A percentile compares a stretch with the other conserved stretches of the same genome.
phyloP scores from a whole-genome alignment of 75 land plant species.

The Selaginella moellendorffii region DNA sequence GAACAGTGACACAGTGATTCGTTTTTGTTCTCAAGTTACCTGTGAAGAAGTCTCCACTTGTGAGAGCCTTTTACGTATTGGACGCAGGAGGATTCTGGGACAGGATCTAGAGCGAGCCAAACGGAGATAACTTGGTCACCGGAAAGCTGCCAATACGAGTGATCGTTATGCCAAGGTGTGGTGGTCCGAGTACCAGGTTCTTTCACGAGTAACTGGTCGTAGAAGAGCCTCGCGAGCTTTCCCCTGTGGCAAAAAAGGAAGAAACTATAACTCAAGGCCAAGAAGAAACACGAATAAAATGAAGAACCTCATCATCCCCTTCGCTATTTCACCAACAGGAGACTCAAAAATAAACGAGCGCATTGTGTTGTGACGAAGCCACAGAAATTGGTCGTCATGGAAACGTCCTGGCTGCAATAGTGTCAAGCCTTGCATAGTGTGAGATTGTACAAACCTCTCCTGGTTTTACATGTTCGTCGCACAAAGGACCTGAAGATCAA shows the following conservation, averaged over 20 bases:
- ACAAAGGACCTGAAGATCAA: constrained; percentile 16
- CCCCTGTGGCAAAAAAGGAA: background rate
- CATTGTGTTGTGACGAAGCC: constrained; percentile 22
- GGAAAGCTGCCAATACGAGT: constrained; percentile 18
- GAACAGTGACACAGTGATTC: background rate
- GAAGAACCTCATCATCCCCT: constrained; percentile 18
- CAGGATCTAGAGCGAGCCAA: constrained; percentile 23
- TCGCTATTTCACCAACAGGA: constrained; percentile 22
- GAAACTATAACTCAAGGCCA: background rate
- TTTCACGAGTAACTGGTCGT: constrained; percentile 23
- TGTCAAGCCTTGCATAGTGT: background rate
- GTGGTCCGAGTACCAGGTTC: constrained; percentile 25
- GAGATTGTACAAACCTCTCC: constrained; percentile 16
- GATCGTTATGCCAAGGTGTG: constrained; percentile 29
- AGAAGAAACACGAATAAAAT: background rate
- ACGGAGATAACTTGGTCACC: constrained; percentile 24
- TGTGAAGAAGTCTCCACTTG: constrained; percentile 26
- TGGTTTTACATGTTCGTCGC: constrained; percentile 28
- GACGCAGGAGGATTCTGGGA: constrained; percentile 21
- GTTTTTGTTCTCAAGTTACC: no score
- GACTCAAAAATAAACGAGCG: constrained; percentile 22
- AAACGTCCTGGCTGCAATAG: constrained; percentile 24
- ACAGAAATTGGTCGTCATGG: constrained; percentile 28
- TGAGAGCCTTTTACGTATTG: constrained; percentile 29
- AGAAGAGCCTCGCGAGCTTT: constrained; percentile 8